phyloP scores from a whole-genome alignment of 2,329 filamentous ascomycete species.

The Cladosporium sp. region DNA sequence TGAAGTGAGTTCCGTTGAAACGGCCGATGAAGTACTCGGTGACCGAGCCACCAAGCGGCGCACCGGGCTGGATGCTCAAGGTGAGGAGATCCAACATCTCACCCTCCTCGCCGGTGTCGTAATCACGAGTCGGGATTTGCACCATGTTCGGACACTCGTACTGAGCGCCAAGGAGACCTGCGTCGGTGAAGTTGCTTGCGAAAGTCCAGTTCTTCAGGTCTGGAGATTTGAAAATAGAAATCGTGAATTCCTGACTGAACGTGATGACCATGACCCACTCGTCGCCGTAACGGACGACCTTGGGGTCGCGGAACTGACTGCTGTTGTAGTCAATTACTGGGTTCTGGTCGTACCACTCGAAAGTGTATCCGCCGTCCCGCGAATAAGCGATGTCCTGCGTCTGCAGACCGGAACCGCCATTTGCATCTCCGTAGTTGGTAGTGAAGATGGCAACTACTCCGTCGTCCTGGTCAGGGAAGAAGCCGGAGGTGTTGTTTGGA shows the following conservation, averaged over 20 bases:
- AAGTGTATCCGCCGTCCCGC: constrained; percentile 53
- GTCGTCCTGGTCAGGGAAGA: constrained; percentile 52
- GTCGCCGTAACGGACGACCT: constrained; percentile 51
- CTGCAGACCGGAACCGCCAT: constrained; percentile 32
- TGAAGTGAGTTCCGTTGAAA: constrained; percentile 58
- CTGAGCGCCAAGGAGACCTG: constrained; percentile 47
- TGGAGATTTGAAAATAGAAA: constrained; percentile 54
- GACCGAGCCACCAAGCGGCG: constrained; percentile 49
- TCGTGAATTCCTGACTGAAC: constrained; percentile 46
- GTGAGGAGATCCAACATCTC: constrained; percentile 38
- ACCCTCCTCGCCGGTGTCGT: constrained; percentile 25
- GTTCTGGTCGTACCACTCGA: constrained; percentile 51
- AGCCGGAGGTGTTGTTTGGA: constrained; percentile 56
- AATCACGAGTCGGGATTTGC: constrained; percentile 42
- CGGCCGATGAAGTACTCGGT: constrained; percentile 50
- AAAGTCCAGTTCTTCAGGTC: constrained; percentile 53
- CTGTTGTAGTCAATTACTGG: constrained; percentile 51
- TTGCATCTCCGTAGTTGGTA: neutral
- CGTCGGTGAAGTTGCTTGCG: constrained; percentile 50
- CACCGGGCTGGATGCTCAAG: constrained; percentile 52
- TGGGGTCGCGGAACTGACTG: constrained; percentile 56
- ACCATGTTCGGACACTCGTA: constrained; percentile 59
- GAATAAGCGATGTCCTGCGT: constrained; percentile 57
- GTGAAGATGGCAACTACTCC: constrained; percentile 56
- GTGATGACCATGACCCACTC: constrained; percentile 53